These are phyloP conservation scores for Echinochloa phyllopogon DNA, from an alignment of 176 grass and related monocot genomes.

Conservation along the genomic window DNA sequence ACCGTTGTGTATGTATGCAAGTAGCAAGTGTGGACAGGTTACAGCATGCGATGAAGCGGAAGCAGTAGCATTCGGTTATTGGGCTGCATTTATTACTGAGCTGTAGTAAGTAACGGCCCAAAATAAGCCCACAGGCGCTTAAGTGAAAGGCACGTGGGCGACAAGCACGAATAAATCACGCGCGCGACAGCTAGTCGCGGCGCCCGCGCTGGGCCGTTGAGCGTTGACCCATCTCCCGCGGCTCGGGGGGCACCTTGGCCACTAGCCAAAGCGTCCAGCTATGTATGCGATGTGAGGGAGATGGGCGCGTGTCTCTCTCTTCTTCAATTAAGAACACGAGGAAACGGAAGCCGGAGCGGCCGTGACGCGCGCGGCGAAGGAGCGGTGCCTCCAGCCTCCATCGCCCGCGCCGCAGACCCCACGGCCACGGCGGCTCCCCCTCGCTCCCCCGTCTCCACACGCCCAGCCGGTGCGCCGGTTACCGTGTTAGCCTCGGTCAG, in stretches of 20 bases:
- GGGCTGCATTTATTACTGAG: too few species aligned
- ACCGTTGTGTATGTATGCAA: too few species aligned
- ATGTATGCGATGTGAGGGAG: neutral
- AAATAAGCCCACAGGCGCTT: too few species aligned
- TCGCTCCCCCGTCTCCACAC: neutral
- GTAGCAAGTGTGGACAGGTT: too few species aligned
- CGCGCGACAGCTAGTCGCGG: too few species aligned
- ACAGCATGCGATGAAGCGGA: too few species aligned
- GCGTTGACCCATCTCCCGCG: constrained; percentile 14
- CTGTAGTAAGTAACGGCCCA: too few species aligned
- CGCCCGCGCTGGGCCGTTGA: neutral
- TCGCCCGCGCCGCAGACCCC: neutral
- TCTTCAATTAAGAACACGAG: neutral
- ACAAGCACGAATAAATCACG: too few species aligned
- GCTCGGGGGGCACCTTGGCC: neutral
- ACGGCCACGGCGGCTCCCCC: neutral
- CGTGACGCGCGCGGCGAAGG: constrained; percentile 2
- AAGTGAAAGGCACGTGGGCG: too few species aligned
- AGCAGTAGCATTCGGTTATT: too few species aligned
- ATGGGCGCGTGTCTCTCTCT: neutral
- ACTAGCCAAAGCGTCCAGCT: neutral
- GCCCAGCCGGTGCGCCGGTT: neutral
- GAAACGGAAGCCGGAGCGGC: neutral
- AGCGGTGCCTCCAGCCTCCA: neutral
- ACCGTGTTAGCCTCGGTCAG: too few species aligned